Evolutionary conservation across 176 grass and related monocot species (phyloP), one percentile per base, ranked within the genome.

Genomic region (Elymus sibiricus): DNA sequence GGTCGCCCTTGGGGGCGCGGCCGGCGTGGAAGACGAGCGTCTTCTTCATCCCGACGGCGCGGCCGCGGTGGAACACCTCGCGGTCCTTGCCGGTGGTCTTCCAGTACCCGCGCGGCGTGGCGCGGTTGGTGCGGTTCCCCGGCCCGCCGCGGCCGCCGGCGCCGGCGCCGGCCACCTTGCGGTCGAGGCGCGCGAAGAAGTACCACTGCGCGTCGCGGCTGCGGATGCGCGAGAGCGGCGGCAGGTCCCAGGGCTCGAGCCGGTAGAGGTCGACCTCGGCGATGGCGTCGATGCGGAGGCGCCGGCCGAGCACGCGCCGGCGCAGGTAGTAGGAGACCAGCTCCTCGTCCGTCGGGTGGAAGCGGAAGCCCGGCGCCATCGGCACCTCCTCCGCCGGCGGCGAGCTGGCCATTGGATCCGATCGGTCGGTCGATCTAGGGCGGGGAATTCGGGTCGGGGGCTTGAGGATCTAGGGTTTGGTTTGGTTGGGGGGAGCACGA

Each of bases 11-110:
- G 37, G 97, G 97, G 3, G 94, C 97, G 43, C 94, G 87, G 0
- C 97, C 97, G 10, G 88, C 37, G 79, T 99, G 97, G 81, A 94
- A 98, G n/a, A 98, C 92, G 59, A 98, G 94, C 38, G 97, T 98
- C 87, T 98, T 98, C 88, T 98, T 98, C 94, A 94, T 98, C 2
- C 97, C 97, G 0, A 96, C 90, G 16, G 76, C 19, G 80, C 58
- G 86, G 21, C 85, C 73, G 47, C 92, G 88, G 76, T 90, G 92
- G 59, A 21, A 47, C 5, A 99, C 90, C 79, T 94, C 90, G 19
- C 97, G 90, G 87, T 99, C 97, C 87, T 99, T 99, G 3, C 97
- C 97, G 0, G 97, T 99, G 46, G 97, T 99, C 92, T 99, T 99
- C 97, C 97, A 99, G 78, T 99, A 99, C 0, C 97, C 97, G 28